These are phyloP conservation scores for Gossypium bickii DNA, from an alignment of 345 rosid genomes.

Conservation along the genomic window DNA sequence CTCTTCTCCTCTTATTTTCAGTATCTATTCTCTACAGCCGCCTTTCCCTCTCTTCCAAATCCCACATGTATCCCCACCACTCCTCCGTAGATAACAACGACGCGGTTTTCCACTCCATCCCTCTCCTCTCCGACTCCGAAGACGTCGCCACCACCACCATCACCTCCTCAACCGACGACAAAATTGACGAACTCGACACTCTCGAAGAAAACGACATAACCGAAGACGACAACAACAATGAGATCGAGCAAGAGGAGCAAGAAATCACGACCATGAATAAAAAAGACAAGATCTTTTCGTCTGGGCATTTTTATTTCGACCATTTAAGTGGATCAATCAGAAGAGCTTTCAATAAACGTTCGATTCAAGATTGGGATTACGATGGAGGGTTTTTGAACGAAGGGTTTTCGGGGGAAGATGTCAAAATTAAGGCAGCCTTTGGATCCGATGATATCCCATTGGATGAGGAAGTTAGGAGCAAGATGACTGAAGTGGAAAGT, in stretches of 20 bases:
- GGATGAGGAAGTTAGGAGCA: slow-evolving; percentile 67
- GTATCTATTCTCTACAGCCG: slow-evolving; percentile 84
- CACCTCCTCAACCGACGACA: slow-evolving; percentile 35
- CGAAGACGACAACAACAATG: slow-evolving; percentile 20
- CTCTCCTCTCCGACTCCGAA: slow-evolving; percentile 49
- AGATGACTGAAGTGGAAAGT: slow-evolving; percentile 53
- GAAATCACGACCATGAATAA: slow-evolving; percentile 18
- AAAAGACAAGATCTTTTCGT: slow-evolving; percentile 34
- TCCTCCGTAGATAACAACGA: slow-evolving; percentile 13
- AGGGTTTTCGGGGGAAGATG: slow-evolving; percentile 24
- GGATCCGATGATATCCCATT: slow-evolving; percentile 79
- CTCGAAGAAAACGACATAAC: slow-evolving; percentile 40
- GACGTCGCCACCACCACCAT: slow-evolving; percentile 22
- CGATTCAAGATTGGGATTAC: slow-evolving; percentile 86
- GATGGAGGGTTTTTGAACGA: slow-evolving; percentile 45
- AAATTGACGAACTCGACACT: slow-evolving; percentile 79
- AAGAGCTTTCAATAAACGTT: slow-evolving; percentile 52
- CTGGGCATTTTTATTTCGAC: slow-evolving; percentile 62
- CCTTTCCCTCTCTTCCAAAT: slow-evolving; percentile 58
- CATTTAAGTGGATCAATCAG: slow-evolving; percentile 60
- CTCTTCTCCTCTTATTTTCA: slow-evolving; percentile 74
- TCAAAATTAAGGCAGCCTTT: slow-evolving; percentile 42
- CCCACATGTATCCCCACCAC: slow-evolving; percentile 21
- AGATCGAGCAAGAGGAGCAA: slow-evolving; percentile 34
- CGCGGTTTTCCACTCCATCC: slow-evolving; percentile 29